Conservation (phyloP, 257 asterid species). For the Capsicum rhomboideum region DNA sequence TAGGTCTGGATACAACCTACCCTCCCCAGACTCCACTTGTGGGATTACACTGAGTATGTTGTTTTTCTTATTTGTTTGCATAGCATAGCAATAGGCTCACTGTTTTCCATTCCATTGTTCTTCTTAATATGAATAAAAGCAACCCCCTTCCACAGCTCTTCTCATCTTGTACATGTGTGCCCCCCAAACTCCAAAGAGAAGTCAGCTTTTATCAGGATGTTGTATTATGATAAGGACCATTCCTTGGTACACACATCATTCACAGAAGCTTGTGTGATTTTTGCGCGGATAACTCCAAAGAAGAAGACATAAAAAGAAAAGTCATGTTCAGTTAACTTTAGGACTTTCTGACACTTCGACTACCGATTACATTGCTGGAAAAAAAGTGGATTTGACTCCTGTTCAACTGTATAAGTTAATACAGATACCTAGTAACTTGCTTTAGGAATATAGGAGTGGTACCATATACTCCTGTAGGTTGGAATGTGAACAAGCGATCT, state of each 20-base stretch:
- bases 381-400: neutral
- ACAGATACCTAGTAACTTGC: neutral
- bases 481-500: neutral
- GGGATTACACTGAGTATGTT: too few species aligned
- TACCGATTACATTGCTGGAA: neutral
- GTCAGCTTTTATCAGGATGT: neutral
- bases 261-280: neutral
- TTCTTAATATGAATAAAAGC: neutral
- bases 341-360: neutral
- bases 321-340: neutral
- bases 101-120: neutral
- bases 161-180: neutral
- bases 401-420: neutral
- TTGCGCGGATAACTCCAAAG: neutral
- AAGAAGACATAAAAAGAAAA: neutral
- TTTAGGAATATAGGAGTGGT: neutral
- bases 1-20: too few species aligned
- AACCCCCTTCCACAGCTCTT: neutral
- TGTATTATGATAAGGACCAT: neutral
- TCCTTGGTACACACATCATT: neutral
- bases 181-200: neutral
- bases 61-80: neutral
- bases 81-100: neutral
- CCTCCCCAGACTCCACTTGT: too few species aligned
- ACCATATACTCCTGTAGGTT: neutral